Base-by-base conservation (phyloP, 305 asterid genomes). In the Fraxinus greggii region DNA sequence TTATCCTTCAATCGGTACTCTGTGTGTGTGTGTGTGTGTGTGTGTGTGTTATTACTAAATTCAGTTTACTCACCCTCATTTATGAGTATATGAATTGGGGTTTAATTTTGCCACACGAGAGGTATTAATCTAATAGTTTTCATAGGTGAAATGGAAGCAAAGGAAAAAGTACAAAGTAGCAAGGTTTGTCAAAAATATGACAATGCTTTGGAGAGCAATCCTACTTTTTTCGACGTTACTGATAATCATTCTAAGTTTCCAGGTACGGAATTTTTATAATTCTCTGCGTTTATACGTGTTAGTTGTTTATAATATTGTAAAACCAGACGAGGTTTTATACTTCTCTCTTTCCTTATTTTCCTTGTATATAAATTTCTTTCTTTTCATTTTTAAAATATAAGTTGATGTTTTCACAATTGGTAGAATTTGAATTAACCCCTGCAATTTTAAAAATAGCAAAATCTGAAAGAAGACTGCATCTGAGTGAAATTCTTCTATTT, bases 111-210 rank as follows among this genome's bases (percentile, higher is more conserved):
- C 72, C 76, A 35, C 75, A 51, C 61, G 35, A 7, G 54, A 36
- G 38, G 70, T 36, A 75, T 40, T 29, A 29, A 59, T 33, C 12
- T 40, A 13, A 29, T 26, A 15, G 38, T 45, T 35, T 35, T 77
- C 36, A 51, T 81, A 84, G 89, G 51, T 75, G 82, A 59, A 78
- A 82, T 73, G 80, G 70, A 83, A n/a, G 38, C 26, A 29, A 19
- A 72, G 40, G 72, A 61, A 51, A 23, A 28, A 12, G 69, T 42
- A 76, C 54, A 83, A 81, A 82, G 86, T 83, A 33, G 80, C 82
- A 82, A 79, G 72, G 76, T 33, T 51, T 63, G 79, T 76, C 88
- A 87, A 80, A 85, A 89, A 69, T 86, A 83, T 76, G 88, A 13
- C 45, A 33, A 33, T 38, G 85, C 56, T 72, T 59, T 76, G n/a